These are phyloP conservation scores for Elsinoe ampelina DNA, from an alignment of 2,329 filamentous ascomycete genomes.

Conservation along the genomic window DNA sequence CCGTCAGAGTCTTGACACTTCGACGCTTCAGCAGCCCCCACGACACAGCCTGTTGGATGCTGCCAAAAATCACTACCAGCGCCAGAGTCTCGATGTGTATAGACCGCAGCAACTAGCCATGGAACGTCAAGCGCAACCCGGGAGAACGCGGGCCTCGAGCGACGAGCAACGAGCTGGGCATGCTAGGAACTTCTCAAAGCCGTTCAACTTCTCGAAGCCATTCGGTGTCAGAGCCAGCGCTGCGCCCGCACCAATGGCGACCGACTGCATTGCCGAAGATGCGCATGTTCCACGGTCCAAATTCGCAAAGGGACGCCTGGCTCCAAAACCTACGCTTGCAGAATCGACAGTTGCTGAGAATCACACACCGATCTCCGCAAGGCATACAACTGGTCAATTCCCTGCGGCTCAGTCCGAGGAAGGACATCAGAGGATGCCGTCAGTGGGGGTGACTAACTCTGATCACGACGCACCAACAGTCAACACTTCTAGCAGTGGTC, in stretches of 20 bases:
- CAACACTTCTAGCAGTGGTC: neutral
- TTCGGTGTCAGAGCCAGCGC: neutral
- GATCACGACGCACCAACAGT: neutral
- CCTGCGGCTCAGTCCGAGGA: neutral
- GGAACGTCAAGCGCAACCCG: neutral
- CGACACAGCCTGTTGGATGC: neutral
- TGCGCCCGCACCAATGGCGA: neutral
- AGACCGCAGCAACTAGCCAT: neutral
- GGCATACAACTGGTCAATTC: neutral
- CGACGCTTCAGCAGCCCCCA: neutral
- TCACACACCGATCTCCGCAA: neutral
- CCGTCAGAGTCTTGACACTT: neutral
- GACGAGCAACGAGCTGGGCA: constrained; percentile 1
- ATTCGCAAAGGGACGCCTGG: neutral
- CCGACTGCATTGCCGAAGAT: neutral
- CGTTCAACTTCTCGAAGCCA: constrained; percentile 3
- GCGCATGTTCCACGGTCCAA: constrained; percentile 6
- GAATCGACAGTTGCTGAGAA: neutral
- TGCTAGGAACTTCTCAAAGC: constrained; percentile 7
- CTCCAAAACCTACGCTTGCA: neutral
- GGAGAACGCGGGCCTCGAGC: neutral
- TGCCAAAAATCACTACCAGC: neutral
- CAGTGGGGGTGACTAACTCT: neutral
- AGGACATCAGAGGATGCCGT: neutral
- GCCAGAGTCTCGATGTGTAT: neutral